Evolutionary conservation across 371 early-diverging fungal genomes (phyloP).

Genomic region (Blakeslea trispora): DNA sequence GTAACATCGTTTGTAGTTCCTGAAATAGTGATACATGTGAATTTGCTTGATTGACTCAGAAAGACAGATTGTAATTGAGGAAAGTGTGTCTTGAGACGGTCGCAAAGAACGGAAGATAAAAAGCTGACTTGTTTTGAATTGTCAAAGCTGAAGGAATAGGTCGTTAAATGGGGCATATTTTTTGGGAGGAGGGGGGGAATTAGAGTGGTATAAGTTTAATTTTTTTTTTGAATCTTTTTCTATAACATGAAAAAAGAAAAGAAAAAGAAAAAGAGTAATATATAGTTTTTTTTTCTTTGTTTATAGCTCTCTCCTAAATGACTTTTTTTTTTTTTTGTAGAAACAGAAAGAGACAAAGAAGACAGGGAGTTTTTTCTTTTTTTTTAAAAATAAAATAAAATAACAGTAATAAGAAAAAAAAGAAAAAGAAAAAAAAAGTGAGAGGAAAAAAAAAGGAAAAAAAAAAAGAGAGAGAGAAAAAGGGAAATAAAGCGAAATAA

Average conservation of each 20-base stretch:
- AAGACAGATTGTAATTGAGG: conserved; percentile 16
- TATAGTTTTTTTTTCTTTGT: not conserved
- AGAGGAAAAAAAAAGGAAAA: conserved; percentile 1
- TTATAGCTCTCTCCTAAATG: no score
- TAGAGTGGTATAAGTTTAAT: not conserved
- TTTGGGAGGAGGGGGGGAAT: not conserved
- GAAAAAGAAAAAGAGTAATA: no score
- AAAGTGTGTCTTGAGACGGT: conserved; percentile 12
- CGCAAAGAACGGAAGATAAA: conserved; percentile 6
- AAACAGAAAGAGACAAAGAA: no score
- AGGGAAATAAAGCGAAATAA: not conserved
- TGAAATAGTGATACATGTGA: conserved; percentile 12
- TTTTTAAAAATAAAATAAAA: not conserved
- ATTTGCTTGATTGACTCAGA: conserved; percentile 5
- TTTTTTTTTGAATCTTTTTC: no score
- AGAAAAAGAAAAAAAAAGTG: not conserved
- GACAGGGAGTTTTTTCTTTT: not conserved
- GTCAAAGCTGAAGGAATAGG: conserved; percentile 20
- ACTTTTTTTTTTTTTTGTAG: no score
- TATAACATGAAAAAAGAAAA: no score
- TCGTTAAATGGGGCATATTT: conserved; percentile 18
- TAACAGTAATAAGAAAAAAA: not conserved
- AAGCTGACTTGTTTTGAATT: not conserved
- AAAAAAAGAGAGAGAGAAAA: not conserved
- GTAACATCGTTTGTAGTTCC: conserved; percentile 6